These are phyloP conservation scores for Kurtzmaniella quercitrusa DNA, from an alignment of 1,139 yeast genomes.

Conservation along the genomic window DNA sequence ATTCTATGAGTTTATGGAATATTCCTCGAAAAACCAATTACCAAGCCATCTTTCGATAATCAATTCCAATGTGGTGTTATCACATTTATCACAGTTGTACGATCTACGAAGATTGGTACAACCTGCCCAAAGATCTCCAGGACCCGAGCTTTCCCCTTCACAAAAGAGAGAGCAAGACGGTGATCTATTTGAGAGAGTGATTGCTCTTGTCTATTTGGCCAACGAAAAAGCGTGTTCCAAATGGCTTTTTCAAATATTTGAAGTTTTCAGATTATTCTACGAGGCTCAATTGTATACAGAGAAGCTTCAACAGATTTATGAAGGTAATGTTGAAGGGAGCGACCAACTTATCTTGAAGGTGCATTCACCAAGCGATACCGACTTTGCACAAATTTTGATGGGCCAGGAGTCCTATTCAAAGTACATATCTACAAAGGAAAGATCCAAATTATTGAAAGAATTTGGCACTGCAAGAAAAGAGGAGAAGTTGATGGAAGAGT, in stretches of 20 bases:
- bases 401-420: neutral
- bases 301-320: neutral
- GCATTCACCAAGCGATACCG: neutral
- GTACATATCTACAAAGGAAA: neutral
- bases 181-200: conserved; percentile 13
- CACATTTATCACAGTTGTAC: conserved; percentile 11
- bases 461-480: too few species aligned
- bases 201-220: conserved; percentile 12
- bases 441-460: neutral
- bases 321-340: neutral
- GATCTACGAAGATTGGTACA: conserved; percentile 8
- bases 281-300: neutral
- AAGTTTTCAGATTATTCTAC: conserved; percentile 8
- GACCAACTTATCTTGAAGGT: neutral
- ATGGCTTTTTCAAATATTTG: conserved; percentile 12
- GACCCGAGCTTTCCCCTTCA: conserved; percentile 2
- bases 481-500: too few species aligned
- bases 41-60: conserved; percentile 10
- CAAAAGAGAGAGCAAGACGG: conserved; percentile 10
- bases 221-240: conserved; percentile 10
- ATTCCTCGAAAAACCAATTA: conserved; percentile 8
- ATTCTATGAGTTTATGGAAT: conserved; percentile 10
- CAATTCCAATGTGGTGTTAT: conserved; percentile 11
- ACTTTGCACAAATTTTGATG: neutral
- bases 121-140: neutral